Conservation (phyloP, 2,329 filamentous ascomycete genomes). For the Claviceps pusilla region DNA sequence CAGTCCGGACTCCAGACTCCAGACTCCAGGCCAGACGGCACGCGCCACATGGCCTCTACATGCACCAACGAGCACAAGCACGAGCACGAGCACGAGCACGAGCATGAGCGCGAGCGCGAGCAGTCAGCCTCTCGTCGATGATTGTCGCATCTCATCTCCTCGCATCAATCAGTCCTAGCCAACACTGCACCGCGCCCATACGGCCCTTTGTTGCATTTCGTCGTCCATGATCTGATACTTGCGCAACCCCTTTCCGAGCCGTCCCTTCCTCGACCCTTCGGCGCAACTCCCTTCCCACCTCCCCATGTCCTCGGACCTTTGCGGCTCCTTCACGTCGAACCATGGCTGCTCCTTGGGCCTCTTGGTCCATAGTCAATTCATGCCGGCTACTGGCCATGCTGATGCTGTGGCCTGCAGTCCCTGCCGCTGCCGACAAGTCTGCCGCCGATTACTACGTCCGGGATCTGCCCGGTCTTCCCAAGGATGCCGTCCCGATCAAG, state of each 20-base stretch:
- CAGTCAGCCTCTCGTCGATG: not conserved
- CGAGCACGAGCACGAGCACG: not conserved
- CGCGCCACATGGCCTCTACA: constrained; percentile 8
- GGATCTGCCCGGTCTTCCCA: constrained; percentile 69
- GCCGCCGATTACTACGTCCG: constrained; percentile 78
- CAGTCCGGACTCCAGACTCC: too few relatives aligned
- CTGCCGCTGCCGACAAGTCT: constrained; percentile 15
- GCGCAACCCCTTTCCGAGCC: not conserved
- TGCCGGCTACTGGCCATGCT: constrained; percentile 18
- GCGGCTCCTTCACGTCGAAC: not conserved
- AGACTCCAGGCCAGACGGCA: not conserved
- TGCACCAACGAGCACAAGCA: not conserved
- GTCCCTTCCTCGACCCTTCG: not conserved
- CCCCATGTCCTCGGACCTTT: not conserved
- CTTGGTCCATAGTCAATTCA: not conserved
- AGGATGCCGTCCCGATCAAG: constrained; percentile 58
- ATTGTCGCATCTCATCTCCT: not conserved
- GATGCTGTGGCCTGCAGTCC: constrained; percentile 27
- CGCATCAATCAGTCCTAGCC: not conserved
- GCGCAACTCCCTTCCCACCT: not conserved
- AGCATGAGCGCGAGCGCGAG: not conserved
- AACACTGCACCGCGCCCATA: not conserved
- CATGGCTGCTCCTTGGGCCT: constrained; percentile 3
- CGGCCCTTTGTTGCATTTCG: not conserved
- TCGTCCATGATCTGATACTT: not conserved